phyloP scores from a whole-genome alignment of 345 rosid genomes.

The Dipteronia sinensis region DNA sequence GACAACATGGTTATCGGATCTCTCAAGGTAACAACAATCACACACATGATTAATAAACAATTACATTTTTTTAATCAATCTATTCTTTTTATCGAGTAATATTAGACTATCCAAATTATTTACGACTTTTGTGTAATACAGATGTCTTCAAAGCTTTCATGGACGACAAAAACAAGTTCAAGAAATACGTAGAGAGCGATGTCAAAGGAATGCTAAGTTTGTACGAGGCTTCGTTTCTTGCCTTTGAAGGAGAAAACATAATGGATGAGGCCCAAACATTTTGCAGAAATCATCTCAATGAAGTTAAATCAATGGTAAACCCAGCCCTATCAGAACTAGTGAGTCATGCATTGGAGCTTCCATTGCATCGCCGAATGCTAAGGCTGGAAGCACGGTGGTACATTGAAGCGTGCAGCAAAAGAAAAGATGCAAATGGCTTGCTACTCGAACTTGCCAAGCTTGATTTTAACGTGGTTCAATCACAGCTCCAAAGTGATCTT shows the following conservation, averaged over 20 bases:
- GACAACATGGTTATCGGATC: slow-evolving; percentile 43
- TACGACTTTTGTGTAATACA: too few species aligned
- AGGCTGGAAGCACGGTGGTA: slow-evolving; percentile 41
- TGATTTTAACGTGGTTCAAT: slow-evolving; percentile 46
- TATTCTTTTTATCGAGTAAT: too few species aligned
- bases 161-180: slow-evolving; percentile 26
- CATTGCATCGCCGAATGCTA: slow-evolving; percentile 31
- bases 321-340: slow-evolving; percentile 20
- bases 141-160: slow-evolving; percentile 37
- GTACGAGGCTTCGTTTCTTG: slow-evolving; percentile 46
- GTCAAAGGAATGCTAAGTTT: slow-evolving; percentile 38
- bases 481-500: slow-evolving; percentile 37
- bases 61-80: too few species aligned
- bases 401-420: slow-evolving; percentile 23
- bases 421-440: background rate
- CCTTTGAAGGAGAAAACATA: slow-evolving; percentile 39
- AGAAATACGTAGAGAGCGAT: slow-evolving; percentile 8
- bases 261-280: slow-evolving; percentile 27
- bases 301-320: background rate
- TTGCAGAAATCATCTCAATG: slow-evolving; percentile 22
- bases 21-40: slow-evolving; percentile 34
- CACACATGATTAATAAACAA: too few species aligned
- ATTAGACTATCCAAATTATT: too few species aligned
- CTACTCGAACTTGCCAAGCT: slow-evolving; percentile 46
- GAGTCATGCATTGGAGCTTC: slow-evolving; percentile 39